These are phyloP conservation scores for Carex scoparia DNA, from an alignment of 176 grass and related monocot genomes.

Conservation along the genomic window DNA sequence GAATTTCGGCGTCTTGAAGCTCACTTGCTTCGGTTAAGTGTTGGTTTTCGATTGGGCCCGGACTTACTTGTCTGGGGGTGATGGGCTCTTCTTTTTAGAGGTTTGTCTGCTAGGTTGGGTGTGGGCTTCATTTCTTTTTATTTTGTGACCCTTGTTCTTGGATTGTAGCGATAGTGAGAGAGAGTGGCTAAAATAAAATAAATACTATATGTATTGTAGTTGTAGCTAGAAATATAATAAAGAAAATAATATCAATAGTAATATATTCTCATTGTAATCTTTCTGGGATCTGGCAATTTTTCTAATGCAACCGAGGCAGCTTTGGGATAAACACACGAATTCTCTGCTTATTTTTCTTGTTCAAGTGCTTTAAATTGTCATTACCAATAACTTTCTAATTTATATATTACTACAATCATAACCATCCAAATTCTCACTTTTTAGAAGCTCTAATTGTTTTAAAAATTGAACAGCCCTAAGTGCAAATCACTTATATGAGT, in stretches of 20 bases:
- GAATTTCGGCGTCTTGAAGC: slow-evolving; percentile 21
- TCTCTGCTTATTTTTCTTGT: neutral
- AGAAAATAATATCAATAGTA: slow-evolving; percentile 14
- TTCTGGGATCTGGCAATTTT: slow-evolving; percentile 15
- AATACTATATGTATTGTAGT: slow-evolving; percentile 22
- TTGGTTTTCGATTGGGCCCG: neutral
- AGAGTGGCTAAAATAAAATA: neutral
- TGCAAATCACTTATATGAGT: neutral
- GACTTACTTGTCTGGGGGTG: neutral
- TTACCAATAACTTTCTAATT: too few relatives aligned
- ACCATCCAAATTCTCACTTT: neutral
- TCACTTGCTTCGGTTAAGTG: neutral
- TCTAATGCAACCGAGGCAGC: slow-evolving; percentile 7
- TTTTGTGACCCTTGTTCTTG: neutral
- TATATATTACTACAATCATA: neutral
- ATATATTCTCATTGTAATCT: slow-evolving; percentile 19
- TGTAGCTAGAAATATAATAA: slow-evolving; percentile 28
- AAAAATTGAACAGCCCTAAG: neutral
- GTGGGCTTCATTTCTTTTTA: neutral
- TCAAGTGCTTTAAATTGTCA: neutral
- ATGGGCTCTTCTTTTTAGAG: slow-evolving; percentile 38
- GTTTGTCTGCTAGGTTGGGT: slow-evolving; percentile 26
- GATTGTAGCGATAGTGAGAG: slow-evolving; percentile 4
- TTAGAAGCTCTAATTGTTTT: neutral
- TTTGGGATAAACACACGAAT: neutral